Evolutionary conservation across 176 grass and related monocot species (phyloP).

Genomic region (Elaeis guineensis): DNA sequence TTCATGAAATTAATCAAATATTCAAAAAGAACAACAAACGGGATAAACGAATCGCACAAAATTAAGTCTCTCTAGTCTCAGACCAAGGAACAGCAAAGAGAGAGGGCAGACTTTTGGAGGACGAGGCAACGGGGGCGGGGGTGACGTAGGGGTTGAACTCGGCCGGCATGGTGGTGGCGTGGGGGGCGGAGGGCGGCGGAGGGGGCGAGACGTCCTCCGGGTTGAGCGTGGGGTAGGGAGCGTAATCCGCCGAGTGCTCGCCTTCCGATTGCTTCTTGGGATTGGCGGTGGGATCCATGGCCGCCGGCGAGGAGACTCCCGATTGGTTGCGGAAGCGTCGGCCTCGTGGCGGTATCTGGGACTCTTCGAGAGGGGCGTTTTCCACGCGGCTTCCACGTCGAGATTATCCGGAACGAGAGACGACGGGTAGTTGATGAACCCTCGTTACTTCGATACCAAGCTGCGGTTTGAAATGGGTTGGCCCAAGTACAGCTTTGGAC

Average conservation of each 20-base stretch:
- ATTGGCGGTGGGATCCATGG: slow-evolving; percentile 18
- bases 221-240: slow-evolving; percentile 43
- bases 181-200: slow-evolving; percentile 28
- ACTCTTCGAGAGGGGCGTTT: too few species aligned
- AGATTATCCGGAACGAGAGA: too few species aligned
- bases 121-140: slow-evolving; percentile 21
- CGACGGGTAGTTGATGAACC: too few species aligned
- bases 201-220: slow-evolving; percentile 45
- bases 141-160: slow-evolving; percentile 73
- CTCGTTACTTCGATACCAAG: too few species aligned
- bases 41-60: background rate
- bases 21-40: too few species aligned
- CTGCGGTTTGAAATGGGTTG: too few species aligned
- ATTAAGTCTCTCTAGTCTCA: too few species aligned
- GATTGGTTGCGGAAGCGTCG: too few species aligned
- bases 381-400: too few species aligned
- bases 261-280: slow-evolving; percentile 11
- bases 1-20: too few species aligned
- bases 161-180: slow-evolving; percentile 30
- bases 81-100: background rate
- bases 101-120: slow-evolving; percentile 57
- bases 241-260: slow-evolving; percentile 25
- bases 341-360: too few species aligned
- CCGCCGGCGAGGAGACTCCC: background rate
- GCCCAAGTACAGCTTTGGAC: too few species aligned